Evolutionary conservation across 768 basidiomycete genomes (phyloP).

Genomic region (Boletus coccyginus): DNA sequence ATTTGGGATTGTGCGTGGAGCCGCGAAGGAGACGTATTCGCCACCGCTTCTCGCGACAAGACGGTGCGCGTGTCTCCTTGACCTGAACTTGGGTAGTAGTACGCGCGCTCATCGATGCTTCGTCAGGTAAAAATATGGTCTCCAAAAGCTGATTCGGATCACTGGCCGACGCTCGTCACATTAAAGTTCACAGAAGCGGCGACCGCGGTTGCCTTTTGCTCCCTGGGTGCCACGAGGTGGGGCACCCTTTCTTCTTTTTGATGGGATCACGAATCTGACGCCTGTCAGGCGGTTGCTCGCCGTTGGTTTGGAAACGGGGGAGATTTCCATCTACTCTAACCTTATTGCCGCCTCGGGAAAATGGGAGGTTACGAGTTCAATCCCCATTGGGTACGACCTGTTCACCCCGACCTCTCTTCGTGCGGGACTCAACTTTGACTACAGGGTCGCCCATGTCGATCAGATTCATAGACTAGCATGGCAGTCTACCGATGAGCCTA

Average conservation of each 20-base stretch:
- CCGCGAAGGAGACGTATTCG: constrained; percentile 72
- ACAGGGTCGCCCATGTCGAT: constrained; percentile 69
- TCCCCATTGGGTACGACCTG: constrained; percentile 50
- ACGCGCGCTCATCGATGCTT: background rate
- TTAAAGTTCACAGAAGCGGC: constrained; percentile 74
- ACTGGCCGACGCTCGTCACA: constrained; percentile 59
- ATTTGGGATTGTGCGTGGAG: constrained; percentile 97
- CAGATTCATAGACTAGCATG: constrained; percentile 83
- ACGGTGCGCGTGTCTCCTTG: constrained; percentile 50
- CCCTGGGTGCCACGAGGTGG: constrained; percentile 42
- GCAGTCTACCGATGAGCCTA: constrained; percentile 46
- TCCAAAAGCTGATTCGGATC: constrained; percentile 28
- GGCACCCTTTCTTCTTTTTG: constrained; percentile 8
- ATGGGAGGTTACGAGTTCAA: constrained; percentile 47
- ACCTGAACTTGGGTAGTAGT: background rate
- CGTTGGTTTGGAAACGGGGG: constrained; percentile 82
- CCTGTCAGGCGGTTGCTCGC: constrained; percentile 57
- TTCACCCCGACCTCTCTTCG: constrained; percentile 1
- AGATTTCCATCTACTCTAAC: constrained; percentile 61
- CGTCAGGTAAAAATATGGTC: constrained; percentile 84
- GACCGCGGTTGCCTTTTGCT: constrained; percentile 74
- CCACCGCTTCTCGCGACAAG: constrained; percentile 94
- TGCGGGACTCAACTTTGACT: background rate
- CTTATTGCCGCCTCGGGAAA: constrained; percentile 25
- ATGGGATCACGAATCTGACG: background rate